Evolutionary conservation across 2,329 filamentous ascomycete species (phyloP), one percentile per base, ranked within the genome.

Genomic region (Alternaria longipes): DNA sequence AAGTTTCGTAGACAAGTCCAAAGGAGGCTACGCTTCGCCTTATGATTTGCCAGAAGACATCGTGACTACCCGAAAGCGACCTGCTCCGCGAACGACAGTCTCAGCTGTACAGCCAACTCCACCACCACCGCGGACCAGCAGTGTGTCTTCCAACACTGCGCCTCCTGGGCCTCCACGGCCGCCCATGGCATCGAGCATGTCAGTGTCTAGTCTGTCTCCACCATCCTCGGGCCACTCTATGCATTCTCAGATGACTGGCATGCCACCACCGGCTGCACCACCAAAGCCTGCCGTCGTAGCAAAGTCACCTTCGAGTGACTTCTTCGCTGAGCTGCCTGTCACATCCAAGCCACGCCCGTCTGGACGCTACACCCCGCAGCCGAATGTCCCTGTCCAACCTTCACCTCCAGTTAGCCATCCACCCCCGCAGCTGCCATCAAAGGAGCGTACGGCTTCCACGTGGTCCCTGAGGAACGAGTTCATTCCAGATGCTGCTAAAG

Each of bases 21-120:
- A 97, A 79, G 92, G 92, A 57, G 94, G 94, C 8, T 99, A 99
- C 76, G 86, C 90, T 50, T 98, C 94, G 20, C 95, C 95, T 0
- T 99, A 97, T 72, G 96, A 99, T 80, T 84, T 99, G 20, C 95
- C 95, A 4, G 92, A 95, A 80, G 94, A 97, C 56, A 86, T 99
- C 30, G 86, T 91, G 28, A 91, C 90, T 68, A 88, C 84, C 26
- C 90, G 72, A 84, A 89, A 77, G 90, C 91, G 82, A 58, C 69
- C 74, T 40, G 70, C 73, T 26, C 70, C 70, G 55, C 69, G 76
- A 52, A 56, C 70, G 26, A 57, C 70, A 9, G 54, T 74, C n/a
- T 69, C 79, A 51, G 63, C 69, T 52, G 41, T 58, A 42, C 80
- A 84, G 32, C 75, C 81, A 6, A 74, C 81, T 40, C 83, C 84